Evolutionary conservation across 2,329 filamentous ascomycete genomes (phyloP).

Genomic region (Pyrenochaeta sp.): DNA sequence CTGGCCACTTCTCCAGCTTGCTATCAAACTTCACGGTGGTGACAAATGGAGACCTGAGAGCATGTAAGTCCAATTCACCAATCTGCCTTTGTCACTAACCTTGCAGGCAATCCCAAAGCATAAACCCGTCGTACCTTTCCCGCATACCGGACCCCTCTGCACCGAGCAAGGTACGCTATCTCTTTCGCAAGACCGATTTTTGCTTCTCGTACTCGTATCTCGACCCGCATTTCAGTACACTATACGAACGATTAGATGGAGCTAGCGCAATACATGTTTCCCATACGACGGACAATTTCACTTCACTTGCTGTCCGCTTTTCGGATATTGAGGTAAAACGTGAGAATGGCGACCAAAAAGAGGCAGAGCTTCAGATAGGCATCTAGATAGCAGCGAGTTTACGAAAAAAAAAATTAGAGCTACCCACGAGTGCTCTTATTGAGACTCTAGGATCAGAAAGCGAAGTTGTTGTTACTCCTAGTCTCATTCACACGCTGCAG

Average conservation of each 20-base stretch:
- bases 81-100: neutral
- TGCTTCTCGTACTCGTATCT: conserved; percentile 26
- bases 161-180: conserved; percentile 7
- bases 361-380: conserved; percentile 24
- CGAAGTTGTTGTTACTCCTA: too few species aligned
- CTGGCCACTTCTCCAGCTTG: conserved; percentile 24
- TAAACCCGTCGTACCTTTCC: conserved; percentile 25
- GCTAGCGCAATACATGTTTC: conserved; percentile 14
- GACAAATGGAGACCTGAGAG: conserved; percentile 22
- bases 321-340: conserved; percentile 24
- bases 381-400: conserved; percentile 25
- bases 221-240: conserved; percentile 14
- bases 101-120: conserved; percentile 24
- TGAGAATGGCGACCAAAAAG: conserved; percentile 14
- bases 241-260: conserved; percentile 21
- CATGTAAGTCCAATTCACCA: conserved; percentile 19
- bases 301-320: conserved; percentile 22
- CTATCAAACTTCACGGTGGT: conserved; percentile 20
- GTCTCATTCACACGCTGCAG: too few species aligned
- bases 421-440: conserved; percentile 12
- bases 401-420: conserved; percentile 27
- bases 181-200: conserved; percentile 25
- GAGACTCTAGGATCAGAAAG: too few species aligned
- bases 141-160: conserved; percentile 10
- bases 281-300: conserved; percentile 20